These are phyloP conservation scores for Tricholoma bakamatsutake DNA, from an alignment of 768 basidiomycete species.

Conservation along the genomic window DNA sequence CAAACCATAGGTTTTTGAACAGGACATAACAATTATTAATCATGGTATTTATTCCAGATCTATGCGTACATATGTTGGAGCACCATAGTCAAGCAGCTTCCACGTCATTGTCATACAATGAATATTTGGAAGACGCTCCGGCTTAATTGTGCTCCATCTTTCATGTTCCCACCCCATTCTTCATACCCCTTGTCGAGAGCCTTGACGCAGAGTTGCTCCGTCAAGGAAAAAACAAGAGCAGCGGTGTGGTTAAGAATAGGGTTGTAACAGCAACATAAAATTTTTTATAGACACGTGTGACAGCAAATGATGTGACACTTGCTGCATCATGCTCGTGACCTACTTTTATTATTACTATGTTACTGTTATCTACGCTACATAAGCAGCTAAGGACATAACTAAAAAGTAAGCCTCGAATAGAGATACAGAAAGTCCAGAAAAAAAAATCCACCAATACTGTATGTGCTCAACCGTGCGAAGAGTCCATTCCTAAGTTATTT, in stretches of 20 bases:
- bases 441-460: no score
- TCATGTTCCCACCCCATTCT: slow-evolving; percentile 37
- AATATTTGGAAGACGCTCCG: slow-evolving; percentile 55
- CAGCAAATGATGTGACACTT: no score
- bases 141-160: slow-evolving; percentile 66
- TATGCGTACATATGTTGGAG: slow-evolving; percentile 34
- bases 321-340: not conserved
- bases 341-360: no score
- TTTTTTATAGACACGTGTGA: not conserved
- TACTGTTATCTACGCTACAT: no score
- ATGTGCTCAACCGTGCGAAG: no score
- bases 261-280: slow-evolving; percentile 7
- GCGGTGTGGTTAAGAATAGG: slow-evolving; percentile 25
- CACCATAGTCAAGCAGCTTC: slow-evolving; percentile 73
- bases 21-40: no score
- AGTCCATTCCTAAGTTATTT: no score
- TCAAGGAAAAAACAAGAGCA: slow-evolving; percentile 20
- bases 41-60: not conserved
- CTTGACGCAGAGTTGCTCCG: slow-evolving; percentile 52
- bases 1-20: no score
- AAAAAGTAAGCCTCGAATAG: no score
- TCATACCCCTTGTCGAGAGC: slow-evolving; percentile 46
- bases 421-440: no score
- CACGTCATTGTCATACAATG: slow-evolving; percentile 36
- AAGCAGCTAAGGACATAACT: no score